Conservation (phyloP, 1,139 yeast species). For the Zygoascus meyerae region DNA sequence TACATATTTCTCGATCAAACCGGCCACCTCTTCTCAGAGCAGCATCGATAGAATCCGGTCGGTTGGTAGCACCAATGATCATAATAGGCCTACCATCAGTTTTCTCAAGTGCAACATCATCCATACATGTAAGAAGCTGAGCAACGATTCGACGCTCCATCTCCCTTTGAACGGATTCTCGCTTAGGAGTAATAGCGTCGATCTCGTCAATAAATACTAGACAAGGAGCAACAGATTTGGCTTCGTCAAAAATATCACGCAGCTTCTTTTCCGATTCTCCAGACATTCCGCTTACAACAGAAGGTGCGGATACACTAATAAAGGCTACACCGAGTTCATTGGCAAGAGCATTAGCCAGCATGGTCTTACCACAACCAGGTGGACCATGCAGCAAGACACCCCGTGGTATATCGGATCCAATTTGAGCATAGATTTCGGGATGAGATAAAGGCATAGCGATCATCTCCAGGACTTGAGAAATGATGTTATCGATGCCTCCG, state of each 20-base stretch:
- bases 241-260: conserved; percentile 90
- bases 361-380: conserved; percentile 98
- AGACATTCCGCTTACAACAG: conserved; percentile 99
- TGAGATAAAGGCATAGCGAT: conserved; percentile 89
- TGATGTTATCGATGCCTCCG: conserved; percentile 85
- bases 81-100: conserved; percentile 92
- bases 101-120: conserved; percentile 78
- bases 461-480: conserved; percentile 79
- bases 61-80: conserved; percentile 92
- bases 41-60: conserved; percentile 95
- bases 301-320: conserved; percentile 86
- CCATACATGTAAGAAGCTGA: conserved; percentile 89
- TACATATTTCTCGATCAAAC: conserved; percentile 89
- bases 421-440: conserved; percentile 80
- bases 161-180: conserved; percentile 97
- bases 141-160: conserved; percentile 98
- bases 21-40: conserved; percentile 96
- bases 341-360: conserved; percentile 92
- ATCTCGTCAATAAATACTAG: conserved; percentile 89
- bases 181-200: conserved; percentile 95
- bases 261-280: conserved; percentile 95
- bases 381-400: conserved; percentile 96
- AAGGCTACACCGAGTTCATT: conserved; percentile 94
- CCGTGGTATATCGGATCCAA: conserved; percentile 96
- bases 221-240: conserved; percentile 85